These are phyloP conservation scores for Mortierella sp. DNA, from an alignment of 371 early-diverging fungal species.

Conservation along the genomic window DNA sequence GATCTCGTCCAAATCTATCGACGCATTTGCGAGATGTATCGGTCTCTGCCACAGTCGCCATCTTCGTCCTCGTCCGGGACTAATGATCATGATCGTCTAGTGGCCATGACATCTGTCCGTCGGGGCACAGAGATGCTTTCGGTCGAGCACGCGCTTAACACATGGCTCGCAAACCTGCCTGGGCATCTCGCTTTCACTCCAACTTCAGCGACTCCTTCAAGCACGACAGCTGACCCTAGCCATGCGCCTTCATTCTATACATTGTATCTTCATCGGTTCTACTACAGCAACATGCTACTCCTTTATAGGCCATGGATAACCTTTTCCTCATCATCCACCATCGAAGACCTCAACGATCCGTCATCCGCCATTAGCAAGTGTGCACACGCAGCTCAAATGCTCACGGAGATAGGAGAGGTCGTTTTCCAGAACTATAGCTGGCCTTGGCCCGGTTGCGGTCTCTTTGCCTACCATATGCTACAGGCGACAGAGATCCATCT, in stretches of 20 bases:
- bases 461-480: slow-evolving; percentile 51
- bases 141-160: slow-evolving; percentile 23
- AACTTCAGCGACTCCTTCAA: background rate
- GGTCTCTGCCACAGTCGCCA: background rate
- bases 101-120: background rate
- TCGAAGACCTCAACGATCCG: slow-evolving; percentile 16
- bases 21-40: slow-evolving; percentile 42
- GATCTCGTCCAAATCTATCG: slow-evolving; percentile 38
- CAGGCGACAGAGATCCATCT: slow-evolving; percentile 40
- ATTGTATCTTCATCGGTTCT: slow-evolving; percentile 44
- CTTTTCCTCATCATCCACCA: background rate
- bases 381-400: slow-evolving; percentile 12
- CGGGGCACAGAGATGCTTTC: slow-evolving; percentile 29
- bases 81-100: background rate
- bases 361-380: slow-evolving; percentile 28
- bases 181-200: slow-evolving; percentile 24
- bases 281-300: slow-evolving; percentile 30
- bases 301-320: slow-evolving; percentile 36
- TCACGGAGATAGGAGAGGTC: slow-evolving; percentile 37
- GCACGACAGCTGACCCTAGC: too few species aligned
- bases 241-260: slow-evolving; percentile 28
- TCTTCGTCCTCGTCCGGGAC: too few species aligned
- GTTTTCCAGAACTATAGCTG: slow-evolving; percentile 41
- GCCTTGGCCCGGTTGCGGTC: slow-evolving; percentile 48
- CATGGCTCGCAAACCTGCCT: slow-evolving; percentile 27